A percentile compares a stretch with the other conserved stretches of the same genome.
These are phyloP conservation scores for Stramenopiles sp. DNA, from an alignment of 352 stramenopile species.

Conservation along the genomic window DNA sequence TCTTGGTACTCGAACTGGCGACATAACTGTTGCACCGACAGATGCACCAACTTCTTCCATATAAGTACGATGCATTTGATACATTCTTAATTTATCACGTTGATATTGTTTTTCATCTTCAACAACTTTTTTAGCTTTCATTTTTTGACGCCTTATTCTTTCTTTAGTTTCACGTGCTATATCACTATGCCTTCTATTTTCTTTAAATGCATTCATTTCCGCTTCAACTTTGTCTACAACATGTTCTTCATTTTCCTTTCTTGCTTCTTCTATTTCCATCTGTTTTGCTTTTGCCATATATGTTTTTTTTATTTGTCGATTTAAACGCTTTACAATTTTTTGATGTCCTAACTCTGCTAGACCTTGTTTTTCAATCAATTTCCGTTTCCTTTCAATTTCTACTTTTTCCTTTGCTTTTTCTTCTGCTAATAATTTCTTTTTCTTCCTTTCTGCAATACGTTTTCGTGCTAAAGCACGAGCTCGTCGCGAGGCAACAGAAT, in stretches of 20 bases:
- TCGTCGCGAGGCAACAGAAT: neutral
- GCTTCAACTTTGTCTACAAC: neutral
- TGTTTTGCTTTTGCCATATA: too few relatives aligned
- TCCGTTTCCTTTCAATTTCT: neutral
- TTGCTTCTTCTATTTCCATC: neutral
- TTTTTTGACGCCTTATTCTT: neutral
- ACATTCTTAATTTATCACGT: neutral
- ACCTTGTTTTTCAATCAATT: neutral
- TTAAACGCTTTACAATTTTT: neutral
- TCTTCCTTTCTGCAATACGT: neutral
- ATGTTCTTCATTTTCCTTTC: neutral
- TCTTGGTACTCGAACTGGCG: neutral
- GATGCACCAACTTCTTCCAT: neutral
- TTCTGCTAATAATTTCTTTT: neutral
- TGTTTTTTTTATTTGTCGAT: neutral
- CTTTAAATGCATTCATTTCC: neutral
- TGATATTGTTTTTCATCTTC: neutral
- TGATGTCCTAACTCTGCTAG: neutral
- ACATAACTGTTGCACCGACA: neutral
- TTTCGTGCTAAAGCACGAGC: neutral
- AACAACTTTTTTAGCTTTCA: neutral
- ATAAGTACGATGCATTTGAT: conserved; percentile 2
- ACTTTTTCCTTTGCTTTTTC: neutral
- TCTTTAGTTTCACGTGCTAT: neutral
- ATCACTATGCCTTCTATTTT: neutral